Evolutionary conservation across 2,329 filamentous ascomycete genomes (phyloP), one percentile per base, ranked within the genome.

Genomic region (Aspergillus floridensis): DNA sequence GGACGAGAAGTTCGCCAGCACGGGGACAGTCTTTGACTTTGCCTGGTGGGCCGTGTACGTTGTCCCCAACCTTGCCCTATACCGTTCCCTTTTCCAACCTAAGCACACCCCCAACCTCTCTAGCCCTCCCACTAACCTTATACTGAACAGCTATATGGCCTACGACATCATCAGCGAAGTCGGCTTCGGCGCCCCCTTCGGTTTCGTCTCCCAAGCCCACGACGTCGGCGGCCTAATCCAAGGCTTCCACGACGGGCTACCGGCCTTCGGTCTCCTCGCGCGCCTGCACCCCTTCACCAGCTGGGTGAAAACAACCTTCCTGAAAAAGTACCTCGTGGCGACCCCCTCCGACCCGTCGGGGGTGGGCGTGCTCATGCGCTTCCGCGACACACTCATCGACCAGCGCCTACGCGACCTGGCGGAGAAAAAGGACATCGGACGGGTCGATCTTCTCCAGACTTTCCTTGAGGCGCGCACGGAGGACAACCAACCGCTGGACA

Each of bases 151-250:
- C 6, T 84, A 78, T 63, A 77, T 85, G 76, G 83, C 82, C 3
- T 86, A 85, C 72, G 84, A 86, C 64, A 79, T 85, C 38, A 83
- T 86, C 57, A 80, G 78, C 24, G 81, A 84, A 60, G 74, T 86
- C 46, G 82, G 81, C 1, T 86, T 86, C 63, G 82, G 83, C 10
- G 80, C 77, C 3, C 79, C 83, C 1, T 80, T 86, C 55, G 83
- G 84, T 11, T 86, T 86, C 66, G 75, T 86, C 10, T 76, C 81
- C 56, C 74, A 79, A 57, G 83, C 77, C 19, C 72, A 74, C 24
- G 84, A 86, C 64, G 77, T 85, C 19, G 79, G 76, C 32, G 81
- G 81, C 12, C 74, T 86, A 7, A 85, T 86, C 59, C 71, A 83
- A 66, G 79, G 80, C 0, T 82, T 85, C 65, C 82, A 84, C 68